phyloP scores from a whole-genome alignment of 441 rosid species.

The Erodium texanum region DNA sequence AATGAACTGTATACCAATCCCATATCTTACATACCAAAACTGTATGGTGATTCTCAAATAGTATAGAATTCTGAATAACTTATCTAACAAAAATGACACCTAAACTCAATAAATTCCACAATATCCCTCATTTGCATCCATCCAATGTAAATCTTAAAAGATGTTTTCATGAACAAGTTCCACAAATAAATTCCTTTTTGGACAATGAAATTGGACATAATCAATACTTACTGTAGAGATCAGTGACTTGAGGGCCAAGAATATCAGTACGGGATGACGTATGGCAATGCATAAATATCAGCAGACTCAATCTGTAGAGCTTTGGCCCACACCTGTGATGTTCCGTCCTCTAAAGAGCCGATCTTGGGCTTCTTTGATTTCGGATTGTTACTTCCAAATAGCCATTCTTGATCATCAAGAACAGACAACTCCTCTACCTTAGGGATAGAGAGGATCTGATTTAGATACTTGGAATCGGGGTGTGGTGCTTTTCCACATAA shows the following conservation, averaged over 20 bases:
- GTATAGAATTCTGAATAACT: conserved; percentile 13
- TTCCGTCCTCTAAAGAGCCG: conserved; percentile 24
- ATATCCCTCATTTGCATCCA: too few relatives aligned
- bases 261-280: conserved; percentile 41
- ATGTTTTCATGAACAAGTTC: neutral
- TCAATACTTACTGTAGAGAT: neutral
- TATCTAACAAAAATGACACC: conserved; percentile 19
- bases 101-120: conserved; percentile 13
- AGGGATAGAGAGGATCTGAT: conserved; percentile 44
- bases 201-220: conserved; percentile 17
- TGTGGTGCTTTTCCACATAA: conserved; percentile 37
- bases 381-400: conserved; percentile 22
- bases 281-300: conserved; percentile 42
- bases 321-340: conserved; percentile 43
- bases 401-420: conserved; percentile 42
- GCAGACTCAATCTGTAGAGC: conserved; percentile 41
- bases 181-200: conserved; percentile 19
- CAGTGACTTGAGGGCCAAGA: too few relatives aligned
- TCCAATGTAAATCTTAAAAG: too few relatives aligned
- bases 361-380: conserved; percentile 17
- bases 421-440: conserved; percentile 30
- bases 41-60: conserved; percentile 21
- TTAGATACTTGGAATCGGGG: conserved; percentile 45
- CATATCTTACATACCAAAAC: conserved; percentile 35
- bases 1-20: conserved; percentile 17